Conservation (phyloP, 768 basidiomycete species). For the Auriculariales sp. region DNA sequence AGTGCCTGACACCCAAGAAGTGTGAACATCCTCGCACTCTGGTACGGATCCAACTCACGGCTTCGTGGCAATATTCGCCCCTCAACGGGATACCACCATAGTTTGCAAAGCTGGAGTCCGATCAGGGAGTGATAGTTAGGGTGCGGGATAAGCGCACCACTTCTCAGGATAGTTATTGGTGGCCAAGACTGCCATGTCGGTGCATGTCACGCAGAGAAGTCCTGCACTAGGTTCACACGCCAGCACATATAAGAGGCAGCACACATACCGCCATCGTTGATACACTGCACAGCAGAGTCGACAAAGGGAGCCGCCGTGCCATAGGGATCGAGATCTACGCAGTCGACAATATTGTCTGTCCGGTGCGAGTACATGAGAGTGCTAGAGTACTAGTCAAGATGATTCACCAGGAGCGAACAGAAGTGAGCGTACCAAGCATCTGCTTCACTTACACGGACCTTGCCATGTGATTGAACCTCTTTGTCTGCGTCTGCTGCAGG, state of each 20-base stretch:
- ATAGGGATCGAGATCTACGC: conserved; percentile 96
- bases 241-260: not conserved
- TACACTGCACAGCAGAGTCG: conserved; percentile 80
- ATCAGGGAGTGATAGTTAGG: not conserved
- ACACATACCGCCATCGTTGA: conserved; percentile 68
- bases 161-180: conserved; percentile 94
- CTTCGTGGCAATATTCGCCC: conserved; percentile 93
- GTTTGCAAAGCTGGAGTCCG: conserved; percentile 60
- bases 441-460: conserved; percentile 76
- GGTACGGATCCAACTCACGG: conserved; percentile 30
- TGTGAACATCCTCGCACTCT: not conserved
- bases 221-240: conserved; percentile 28
- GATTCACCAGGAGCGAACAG: not conserved
- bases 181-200: conserved; percentile 86
- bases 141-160: conserved; percentile 40
- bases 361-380: conserved; percentile 85
- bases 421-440: conserved; percentile 67
- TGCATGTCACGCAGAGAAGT: conserved; percentile 89
- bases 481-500: conserved; percentile 2
- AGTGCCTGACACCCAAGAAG: conserved; percentile 54
- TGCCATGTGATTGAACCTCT: conserved; percentile 20
- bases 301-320: conserved; percentile 96
- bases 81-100: conserved; percentile 86
- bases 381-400: conserved; percentile 23
- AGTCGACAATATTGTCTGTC: conserved; percentile 62